Evolutionary conservation across 208 protist genomes (phyloP).

Genomic region (Phytomonas francai): DNA sequence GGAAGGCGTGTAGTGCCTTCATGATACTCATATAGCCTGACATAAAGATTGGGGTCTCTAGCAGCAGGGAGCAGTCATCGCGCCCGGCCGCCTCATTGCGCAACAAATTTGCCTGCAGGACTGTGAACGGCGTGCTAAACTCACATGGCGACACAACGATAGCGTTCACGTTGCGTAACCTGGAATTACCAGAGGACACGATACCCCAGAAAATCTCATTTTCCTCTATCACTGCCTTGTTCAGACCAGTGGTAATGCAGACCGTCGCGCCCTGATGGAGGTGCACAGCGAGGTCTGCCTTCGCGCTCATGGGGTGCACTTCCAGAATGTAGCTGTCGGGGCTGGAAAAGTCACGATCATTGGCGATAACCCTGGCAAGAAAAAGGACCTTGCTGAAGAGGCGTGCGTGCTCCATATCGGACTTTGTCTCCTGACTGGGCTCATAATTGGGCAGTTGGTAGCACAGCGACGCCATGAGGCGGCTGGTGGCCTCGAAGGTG

Average conservation of each 20-base stretch:
- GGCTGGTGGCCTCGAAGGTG: slow-evolving; percentile 72
- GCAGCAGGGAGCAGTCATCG: slow-evolving; percentile 44
- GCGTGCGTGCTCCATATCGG: slow-evolving; percentile 64
- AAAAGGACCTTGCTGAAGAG: slow-evolving; percentile 54
- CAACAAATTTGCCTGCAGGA: slow-evolving; percentile 43
- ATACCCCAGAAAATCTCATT: slow-evolving; percentile 84
- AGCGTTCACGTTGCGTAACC: slow-evolving; percentile 38
- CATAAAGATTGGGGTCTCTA: slow-evolving; percentile 81
- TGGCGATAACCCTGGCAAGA: slow-evolving; percentile 61
- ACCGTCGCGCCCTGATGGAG: slow-evolving; percentile 70
- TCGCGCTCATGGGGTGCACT: slow-evolving; percentile 46
- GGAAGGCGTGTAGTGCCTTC: slow-evolving; percentile 61
- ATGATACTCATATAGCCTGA: slow-evolving; percentile 77
- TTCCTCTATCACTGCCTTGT: slow-evolving; percentile 25
- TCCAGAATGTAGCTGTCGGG: slow-evolving; percentile 71
- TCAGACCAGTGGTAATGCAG: slow-evolving; percentile 66
- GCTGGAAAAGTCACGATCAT: slow-evolving; percentile 62
- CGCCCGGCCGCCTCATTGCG: slow-evolving; percentile 56
- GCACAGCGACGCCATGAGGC: slow-evolving; percentile 11
- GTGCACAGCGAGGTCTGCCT: slow-evolving; percentile 32
- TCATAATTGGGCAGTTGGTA: slow-evolving; percentile 44
- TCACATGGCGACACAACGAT: slow-evolving; percentile 66
- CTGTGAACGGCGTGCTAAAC: slow-evolving; percentile 37
- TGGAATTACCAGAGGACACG: slow-evolving; percentile 53
- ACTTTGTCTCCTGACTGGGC: slow-evolving; percentile 39